Base-by-base conservation (phyloP, 129 eudicot genomes). In the Flaveria linearis region DNA sequence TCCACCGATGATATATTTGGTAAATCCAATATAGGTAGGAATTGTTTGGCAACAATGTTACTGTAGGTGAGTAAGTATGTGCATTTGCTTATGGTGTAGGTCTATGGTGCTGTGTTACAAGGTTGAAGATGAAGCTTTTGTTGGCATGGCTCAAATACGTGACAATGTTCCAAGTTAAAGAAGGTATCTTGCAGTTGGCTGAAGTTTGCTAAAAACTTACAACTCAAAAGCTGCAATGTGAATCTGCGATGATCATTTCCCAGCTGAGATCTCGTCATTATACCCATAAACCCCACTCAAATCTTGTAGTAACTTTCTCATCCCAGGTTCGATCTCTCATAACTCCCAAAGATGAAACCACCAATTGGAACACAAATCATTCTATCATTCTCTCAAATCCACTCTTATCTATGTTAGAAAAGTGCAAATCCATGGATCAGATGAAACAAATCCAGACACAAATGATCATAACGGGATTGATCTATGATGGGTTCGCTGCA, bases 371-470 rank as follows among this genome's bases (percentile, higher is more conserved):
- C 80, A 85, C 90, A 16, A 81, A 82, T 56, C 90, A 85, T 76
- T 57, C 66, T 22, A 78, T 86, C 64, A 78, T 82, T 49, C 97
- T 78, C 63, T 86, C 93, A 17, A 88, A 82, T 82, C 86, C 96
- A 51, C 72, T 83, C 11, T 88, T 86, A 72, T 71, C 84, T 25
- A 61, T 85, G 47, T 80, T 88, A 11, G 90, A 86, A 71, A 83
- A 76, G 50, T 91, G 92, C 87, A 83, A 85, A 74, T 86, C 94
- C 58, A 86, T 88, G 80, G 11, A 74, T 58, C 94, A 91, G 2
- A 75, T 91, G 73, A 79, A 73, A 76, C 92, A 91, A 80, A 81
- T 88, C 68, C 97, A 91, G 43, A 68, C 95, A 53, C 95, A 84
- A 63, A 86, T 91, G 95, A 81, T 75, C 62, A 20, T 76, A 9